Conservation (phyloP, 139 green algal genomes). For the Asterochloris erici region DNA sequence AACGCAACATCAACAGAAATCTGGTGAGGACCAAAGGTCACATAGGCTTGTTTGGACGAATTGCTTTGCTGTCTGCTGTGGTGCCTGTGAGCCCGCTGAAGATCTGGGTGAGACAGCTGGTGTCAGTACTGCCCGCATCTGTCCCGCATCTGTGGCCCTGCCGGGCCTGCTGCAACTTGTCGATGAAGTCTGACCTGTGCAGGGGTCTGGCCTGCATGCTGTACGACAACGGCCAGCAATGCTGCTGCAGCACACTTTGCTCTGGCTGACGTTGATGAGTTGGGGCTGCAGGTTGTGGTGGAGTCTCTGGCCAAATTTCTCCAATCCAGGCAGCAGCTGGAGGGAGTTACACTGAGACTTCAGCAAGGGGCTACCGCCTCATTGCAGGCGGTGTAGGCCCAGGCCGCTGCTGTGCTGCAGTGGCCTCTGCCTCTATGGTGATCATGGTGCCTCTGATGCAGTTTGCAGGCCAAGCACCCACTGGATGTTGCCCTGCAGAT, state of each 20-base stretch:
- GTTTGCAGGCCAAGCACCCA: no score
- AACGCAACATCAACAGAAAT: slow-evolving; percentile 71
- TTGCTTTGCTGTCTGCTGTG: neutral
- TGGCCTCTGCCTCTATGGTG: no score
- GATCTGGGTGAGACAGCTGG: neutral
- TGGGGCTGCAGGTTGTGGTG: slow-evolving; percentile 46
- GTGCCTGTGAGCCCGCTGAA: neutral
- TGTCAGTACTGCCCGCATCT: neutral
- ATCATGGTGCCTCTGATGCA: no score
- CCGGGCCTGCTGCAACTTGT: neutral
- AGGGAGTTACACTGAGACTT: no score
- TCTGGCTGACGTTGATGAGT: neutral
- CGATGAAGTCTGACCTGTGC: neutral
- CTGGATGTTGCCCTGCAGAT: no score
- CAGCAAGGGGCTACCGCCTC: no score
- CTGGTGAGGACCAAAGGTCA: slow-evolving; percentile 4
- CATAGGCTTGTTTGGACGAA: neutral
- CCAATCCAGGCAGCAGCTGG: slow-evolving; percentile 49
- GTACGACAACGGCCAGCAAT: neutral
- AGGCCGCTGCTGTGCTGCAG: no score
- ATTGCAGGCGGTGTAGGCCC: no score
- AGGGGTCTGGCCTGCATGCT: neutral
- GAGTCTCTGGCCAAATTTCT: slow-evolving; percentile 73
- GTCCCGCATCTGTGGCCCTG: no score
- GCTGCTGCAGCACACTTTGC: neutral